A percentile compares a stretch with the other conserved stretches of the same genome.
Evolutionary conservation across 2,329 filamentous ascomycete species (phyloP).

Genomic region (Phyllosticta capitalensis): DNA sequence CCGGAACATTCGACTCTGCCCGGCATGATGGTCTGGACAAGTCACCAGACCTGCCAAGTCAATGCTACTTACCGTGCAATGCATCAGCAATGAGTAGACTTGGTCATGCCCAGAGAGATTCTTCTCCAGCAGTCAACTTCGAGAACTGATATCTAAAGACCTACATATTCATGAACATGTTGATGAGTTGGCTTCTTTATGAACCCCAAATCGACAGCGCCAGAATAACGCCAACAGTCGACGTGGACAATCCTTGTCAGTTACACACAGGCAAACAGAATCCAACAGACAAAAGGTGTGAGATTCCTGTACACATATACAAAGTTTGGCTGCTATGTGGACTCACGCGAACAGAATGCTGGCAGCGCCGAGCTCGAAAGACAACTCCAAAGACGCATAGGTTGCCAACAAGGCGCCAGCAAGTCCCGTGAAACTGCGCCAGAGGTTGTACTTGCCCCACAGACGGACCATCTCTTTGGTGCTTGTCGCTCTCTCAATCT

Average conservation of each 20-base stretch:
- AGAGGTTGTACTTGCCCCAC: not conserved
- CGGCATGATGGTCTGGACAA: too few species aligned
- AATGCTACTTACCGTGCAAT: not conserved
- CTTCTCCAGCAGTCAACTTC: not conserved
- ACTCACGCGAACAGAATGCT: not conserved
- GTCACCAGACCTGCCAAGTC: too few species aligned
- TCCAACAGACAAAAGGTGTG: not conserved
- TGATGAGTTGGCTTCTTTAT: not conserved
- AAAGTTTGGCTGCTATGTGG: not conserved
- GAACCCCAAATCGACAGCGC: not conserved
- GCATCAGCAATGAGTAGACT: not conserved
- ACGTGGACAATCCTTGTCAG: not conserved
- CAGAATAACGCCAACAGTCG: not conserved
- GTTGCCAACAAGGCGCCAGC: not conserved
- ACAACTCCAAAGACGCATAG: not conserved
- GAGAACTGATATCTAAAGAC: not conserved
- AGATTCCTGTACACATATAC: not conserved
- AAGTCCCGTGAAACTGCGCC: not conserved
- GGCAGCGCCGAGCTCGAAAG: not conserved
- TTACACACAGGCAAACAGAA: not conserved
- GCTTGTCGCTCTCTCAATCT: not conserved
- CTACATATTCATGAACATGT: not conserved
- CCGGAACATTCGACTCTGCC: too few species aligned
- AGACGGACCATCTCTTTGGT: constrained; percentile 1
- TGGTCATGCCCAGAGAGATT: not conserved